Evolutionary conservation across 2,329 filamentous ascomycete genomes (phyloP).

Genomic region (Pestalotiopsis fici): DNA sequence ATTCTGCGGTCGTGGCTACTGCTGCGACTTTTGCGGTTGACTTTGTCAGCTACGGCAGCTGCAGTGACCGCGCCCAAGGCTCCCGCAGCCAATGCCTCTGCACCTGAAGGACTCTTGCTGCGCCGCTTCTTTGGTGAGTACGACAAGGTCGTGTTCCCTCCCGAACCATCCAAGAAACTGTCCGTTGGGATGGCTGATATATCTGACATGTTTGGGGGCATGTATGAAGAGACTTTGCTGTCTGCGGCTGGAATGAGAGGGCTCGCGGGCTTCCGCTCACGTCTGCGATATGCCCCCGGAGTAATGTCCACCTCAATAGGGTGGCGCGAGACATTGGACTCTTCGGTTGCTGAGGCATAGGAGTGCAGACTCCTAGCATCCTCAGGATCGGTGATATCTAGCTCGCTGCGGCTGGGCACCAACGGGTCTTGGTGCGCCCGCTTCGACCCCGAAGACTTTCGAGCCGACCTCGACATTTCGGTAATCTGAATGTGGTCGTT

Average conservation of each 20-base stretch:
- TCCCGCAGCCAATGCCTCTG: constrained; percentile 37
- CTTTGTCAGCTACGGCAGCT: constrained; percentile 41
- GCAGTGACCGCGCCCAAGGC: constrained; percentile 38
- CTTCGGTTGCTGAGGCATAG: constrained; percentile 76
- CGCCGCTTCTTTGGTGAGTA: constrained; percentile 33
- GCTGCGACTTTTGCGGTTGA: constrained; percentile 45
- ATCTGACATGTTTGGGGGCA: constrained; percentile 72
- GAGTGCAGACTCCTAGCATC: constrained; percentile 71
- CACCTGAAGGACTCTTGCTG: constrained; percentile 43
- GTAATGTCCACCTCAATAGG: constrained; percentile 91
- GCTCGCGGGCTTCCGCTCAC: constrained; percentile 60
- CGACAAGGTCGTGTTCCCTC: constrained; percentile 35
- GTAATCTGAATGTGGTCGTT: constrained; percentile 86
- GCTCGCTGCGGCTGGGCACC: constrained; percentile 59
- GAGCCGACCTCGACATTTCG: constrained; percentile 62
- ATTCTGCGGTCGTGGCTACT: constrained; percentile 41
- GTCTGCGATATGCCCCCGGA: constrained; percentile 50
- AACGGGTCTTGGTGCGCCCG: constrained; percentile 43
- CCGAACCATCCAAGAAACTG: constrained; percentile 63
- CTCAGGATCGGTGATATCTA: constrained; percentile 49
- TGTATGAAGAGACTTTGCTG: constrained; percentile 58
- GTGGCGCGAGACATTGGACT: constrained; percentile 73
- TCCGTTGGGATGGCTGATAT: constrained; percentile 75
- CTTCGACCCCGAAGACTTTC: constrained; percentile 62
- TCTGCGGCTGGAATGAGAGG: constrained; percentile 62